A percentile compares a stretch with the other conserved stretches of the same genome.
Conservation (phyloP, 352 stramenopile species). For the Phytopythium helicoides region DNA sequence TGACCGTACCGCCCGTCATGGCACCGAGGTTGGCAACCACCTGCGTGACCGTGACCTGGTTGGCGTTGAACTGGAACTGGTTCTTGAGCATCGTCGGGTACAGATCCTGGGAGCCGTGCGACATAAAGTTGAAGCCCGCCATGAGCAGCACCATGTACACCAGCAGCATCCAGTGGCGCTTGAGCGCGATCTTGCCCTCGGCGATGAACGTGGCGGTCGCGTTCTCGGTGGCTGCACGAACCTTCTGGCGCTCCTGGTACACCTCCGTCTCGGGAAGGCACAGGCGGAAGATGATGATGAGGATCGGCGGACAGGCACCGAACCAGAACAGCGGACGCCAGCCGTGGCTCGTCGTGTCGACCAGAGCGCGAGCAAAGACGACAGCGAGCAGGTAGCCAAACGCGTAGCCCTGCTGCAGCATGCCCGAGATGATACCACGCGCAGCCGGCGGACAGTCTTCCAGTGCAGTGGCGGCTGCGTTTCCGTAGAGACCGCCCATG, state of each 20-base stretch:
- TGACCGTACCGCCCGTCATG: slow-evolving; percentile 38
- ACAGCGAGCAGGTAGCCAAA: slow-evolving; percentile 43
- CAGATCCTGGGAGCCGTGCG: slow-evolving; percentile 46
- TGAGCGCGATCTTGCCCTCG: slow-evolving; percentile 45
- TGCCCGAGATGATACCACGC: slow-evolving; percentile 48
- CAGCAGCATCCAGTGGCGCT: slow-evolving; percentile 35
- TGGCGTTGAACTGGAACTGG: slow-evolving; percentile 37
- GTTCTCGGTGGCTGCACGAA: slow-evolving; percentile 28
- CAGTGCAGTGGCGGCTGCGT: slow-evolving; percentile 37
- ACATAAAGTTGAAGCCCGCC: no score
- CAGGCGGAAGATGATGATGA: slow-evolving; percentile 45
- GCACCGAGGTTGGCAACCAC: slow-evolving; percentile 48
- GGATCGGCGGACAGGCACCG: slow-evolving; percentile 32
- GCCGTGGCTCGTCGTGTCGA: slow-evolving; percentile 42
- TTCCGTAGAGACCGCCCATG: slow-evolving; percentile 55
- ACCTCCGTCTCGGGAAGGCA: slow-evolving; percentile 37
- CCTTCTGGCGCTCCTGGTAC: slow-evolving; percentile 32
- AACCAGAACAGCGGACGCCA: slow-evolving; percentile 45
- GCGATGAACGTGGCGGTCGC: slow-evolving; percentile 31
- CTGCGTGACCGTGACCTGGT: slow-evolving; percentile 46
- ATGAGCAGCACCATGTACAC: slow-evolving; percentile 24
- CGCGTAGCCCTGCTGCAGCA: slow-evolving; percentile 53
- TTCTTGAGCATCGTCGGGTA: slow-evolving; percentile 36
- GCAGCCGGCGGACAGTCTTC: slow-evolving; percentile 36
- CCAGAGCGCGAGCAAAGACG: slow-evolving; percentile 31